Base-by-base conservation (phyloP, 352 stramenopile genomes). In the Phytophthora fragariae region DNA sequence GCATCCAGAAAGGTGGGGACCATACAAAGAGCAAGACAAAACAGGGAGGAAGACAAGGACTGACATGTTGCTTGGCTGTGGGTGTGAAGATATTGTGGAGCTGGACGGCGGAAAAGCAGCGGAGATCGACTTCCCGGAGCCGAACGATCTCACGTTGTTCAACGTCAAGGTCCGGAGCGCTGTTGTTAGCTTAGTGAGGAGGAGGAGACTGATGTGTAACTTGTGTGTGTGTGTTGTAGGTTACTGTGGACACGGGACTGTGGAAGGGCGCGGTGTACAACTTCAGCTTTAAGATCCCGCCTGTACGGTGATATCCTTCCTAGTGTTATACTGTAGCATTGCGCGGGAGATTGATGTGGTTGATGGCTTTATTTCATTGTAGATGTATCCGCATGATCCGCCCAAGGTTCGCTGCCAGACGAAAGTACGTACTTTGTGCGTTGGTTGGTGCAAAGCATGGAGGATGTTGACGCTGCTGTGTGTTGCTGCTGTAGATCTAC, bases 281-380 rank as follows among this genome's bases (percentile, higher is more conserved):
- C 66, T 99, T 99, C 80, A 95, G 87, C 66, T 99, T 99, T 88
- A 97, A 95, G 60, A 99, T 99, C 82, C 97, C 97, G 31, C 82
- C 97, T 70, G 92, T 99, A 80, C 29, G 82, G 44, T 50, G 15
- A 50, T 24, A 21, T 12, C 17, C 15, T 33, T 12, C 44, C 15
- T 39, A 35, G 44, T 39, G 0, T 73, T 6, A 12, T 39, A 0
- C 71, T 6, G 17, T n/a, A 17, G 9, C 19, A 59, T 54, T 50
- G 47, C 14, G 15, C 27, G 27, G 15, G 58, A 66, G 31, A 3
- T 12, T 67, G 21, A 75, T 65, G 39, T 64, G 21, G 3, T 54
- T 44, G 5, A 57, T 31, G 44, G 19, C 47, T 62, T 6, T 68
- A 8, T 60, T 62, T 10, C 3, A 64, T 57, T 77, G 56, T 70